A percentile compares a stretch with the other conserved stretches of the same genome.
These are phyloP conservation scores for Lactifluus echinatus DNA, from an alignment of 768 basidiomycete species.

Conservation along the genomic window DNA sequence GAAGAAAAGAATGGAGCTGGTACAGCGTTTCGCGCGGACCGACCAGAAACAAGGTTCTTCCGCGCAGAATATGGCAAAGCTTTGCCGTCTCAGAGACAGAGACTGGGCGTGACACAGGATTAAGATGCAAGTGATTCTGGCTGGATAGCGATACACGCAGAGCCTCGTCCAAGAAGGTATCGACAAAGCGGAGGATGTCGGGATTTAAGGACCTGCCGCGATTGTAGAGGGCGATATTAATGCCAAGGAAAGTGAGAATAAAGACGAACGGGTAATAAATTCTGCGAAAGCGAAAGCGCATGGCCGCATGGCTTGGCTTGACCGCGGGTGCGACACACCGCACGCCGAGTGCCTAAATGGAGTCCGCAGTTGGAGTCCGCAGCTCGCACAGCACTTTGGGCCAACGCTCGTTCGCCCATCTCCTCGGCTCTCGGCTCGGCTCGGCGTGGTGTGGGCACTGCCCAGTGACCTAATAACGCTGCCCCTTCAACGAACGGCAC, in stretches of 20 bases:
- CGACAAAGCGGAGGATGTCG: not conserved
- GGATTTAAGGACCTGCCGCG: not conserved
- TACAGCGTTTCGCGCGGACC: slow-evolving; percentile 10
- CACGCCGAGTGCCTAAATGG: too few species aligned
- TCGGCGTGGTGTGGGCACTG: too few species aligned
- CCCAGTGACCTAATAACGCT: too few species aligned
- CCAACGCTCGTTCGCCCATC: too few species aligned
- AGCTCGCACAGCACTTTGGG: too few species aligned
- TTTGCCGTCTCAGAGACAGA: not conserved
- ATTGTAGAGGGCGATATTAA: not conserved
- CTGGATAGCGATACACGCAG: not conserved
- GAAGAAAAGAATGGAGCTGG: slow-evolving; percentile 9
- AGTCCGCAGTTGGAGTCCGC: too few species aligned
- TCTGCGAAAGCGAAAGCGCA: not conserved
- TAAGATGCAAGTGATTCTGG: not conserved
- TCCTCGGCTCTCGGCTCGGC: too few species aligned
- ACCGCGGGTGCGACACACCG: too few species aligned
- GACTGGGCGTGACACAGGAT: not conserved
- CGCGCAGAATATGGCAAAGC: slow-evolving; percentile 1
- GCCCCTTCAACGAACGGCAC: not conserved
- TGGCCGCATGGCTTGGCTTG: too few species aligned
- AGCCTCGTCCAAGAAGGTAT: slow-evolving; percentile 4
- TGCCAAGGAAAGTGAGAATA: not conserved
- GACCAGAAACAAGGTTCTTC: slow-evolving; percentile 3
- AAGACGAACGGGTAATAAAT: not conserved